Evolutionary conservation across 1,139 yeast genomes (phyloP).

Genomic region (Keqinozyma sinolaborantium): DNA sequence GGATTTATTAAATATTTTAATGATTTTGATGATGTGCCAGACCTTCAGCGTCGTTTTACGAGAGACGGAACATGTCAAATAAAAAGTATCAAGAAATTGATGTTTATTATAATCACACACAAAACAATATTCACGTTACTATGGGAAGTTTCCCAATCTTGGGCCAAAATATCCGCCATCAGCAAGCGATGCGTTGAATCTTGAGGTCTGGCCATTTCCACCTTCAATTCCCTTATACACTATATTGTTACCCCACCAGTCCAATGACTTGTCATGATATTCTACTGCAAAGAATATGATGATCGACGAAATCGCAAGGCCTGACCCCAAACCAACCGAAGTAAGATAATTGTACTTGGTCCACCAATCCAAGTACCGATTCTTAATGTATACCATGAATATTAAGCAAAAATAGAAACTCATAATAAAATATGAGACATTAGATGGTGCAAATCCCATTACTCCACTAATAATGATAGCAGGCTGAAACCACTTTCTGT

Average conservation of each 20-base stretch:
- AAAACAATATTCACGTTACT: too few relatives aligned
- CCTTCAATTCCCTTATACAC: constrained; percentile 8
- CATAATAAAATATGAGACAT: constrained; percentile 45
- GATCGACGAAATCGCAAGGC: constrained; percentile 48
- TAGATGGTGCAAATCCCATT: constrained; percentile 39
- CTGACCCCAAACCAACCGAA: constrained; percentile 47
- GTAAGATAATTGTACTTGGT: constrained; percentile 55
- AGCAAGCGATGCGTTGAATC: neutral
- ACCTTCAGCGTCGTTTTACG: too few relatives aligned
- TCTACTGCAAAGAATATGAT: constrained; percentile 55
- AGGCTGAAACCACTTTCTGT: constrained; percentile 40
- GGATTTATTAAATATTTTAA: too few relatives aligned
- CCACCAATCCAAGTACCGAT: constrained; percentile 50
- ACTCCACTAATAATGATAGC: too few relatives aligned
- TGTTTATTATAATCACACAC: too few relatives aligned
- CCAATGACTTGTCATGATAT: constrained; percentile 32
- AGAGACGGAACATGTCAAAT: too few relatives aligned
- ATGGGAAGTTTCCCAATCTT: neutral
- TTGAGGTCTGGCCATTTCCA: neutral
- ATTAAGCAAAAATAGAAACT: constrained; percentile 36
- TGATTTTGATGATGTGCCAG: too few relatives aligned
- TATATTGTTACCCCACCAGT: constrained; percentile 63
- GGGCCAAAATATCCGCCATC: neutral
- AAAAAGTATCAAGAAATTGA: too few relatives aligned
- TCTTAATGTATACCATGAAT: constrained; percentile 47